Conservation (phyloP, 768 basidiomycete genomes). For the Leccinum fibrillosum region DNA sequence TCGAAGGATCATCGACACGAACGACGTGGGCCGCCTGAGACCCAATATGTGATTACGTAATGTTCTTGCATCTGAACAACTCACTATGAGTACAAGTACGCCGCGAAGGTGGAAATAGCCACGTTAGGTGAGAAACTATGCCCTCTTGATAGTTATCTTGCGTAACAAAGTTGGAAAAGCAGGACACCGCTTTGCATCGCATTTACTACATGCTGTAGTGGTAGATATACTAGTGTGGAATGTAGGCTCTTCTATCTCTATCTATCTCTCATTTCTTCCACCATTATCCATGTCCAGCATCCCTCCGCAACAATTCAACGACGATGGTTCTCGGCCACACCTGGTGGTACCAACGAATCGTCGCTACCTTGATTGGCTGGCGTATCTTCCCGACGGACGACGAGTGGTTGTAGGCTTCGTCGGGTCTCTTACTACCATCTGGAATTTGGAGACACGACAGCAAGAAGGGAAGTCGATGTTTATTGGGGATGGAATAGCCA, state of each 20-base stretch:
- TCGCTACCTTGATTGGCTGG: background rate
- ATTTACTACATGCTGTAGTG: too few relatives aligned
- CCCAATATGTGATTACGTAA: constrained; percentile 5
- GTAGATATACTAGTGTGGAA: too few relatives aligned
- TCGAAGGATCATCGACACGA: background rate
- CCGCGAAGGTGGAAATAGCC: too few relatives aligned
- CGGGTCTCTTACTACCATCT: background rate
- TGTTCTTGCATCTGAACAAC: background rate
- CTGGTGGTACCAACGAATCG: background rate
- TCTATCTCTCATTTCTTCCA: too few relatives aligned
- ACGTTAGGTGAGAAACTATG: too few relatives aligned
- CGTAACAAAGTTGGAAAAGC: too few relatives aligned
- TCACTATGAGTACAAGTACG: too few relatives aligned
- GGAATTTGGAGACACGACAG: constrained; percentile 2
- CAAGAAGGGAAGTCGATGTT: constrained; percentile 1
- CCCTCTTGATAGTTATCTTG: too few relatives aligned
- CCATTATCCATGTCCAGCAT: too few relatives aligned
- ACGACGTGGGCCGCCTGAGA: background rate
- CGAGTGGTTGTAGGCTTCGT: background rate
- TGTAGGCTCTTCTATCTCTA: too few relatives aligned
- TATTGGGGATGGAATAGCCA: background rate
- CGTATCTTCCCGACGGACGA: constrained; percentile 7
- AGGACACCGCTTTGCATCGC: too few relatives aligned
- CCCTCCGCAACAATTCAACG: background rate
- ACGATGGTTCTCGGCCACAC: background rate